Evolutionary conservation across 2,329 filamentous ascomycete genomes (phyloP).

Genomic region (Tolypocladium album): DNA sequence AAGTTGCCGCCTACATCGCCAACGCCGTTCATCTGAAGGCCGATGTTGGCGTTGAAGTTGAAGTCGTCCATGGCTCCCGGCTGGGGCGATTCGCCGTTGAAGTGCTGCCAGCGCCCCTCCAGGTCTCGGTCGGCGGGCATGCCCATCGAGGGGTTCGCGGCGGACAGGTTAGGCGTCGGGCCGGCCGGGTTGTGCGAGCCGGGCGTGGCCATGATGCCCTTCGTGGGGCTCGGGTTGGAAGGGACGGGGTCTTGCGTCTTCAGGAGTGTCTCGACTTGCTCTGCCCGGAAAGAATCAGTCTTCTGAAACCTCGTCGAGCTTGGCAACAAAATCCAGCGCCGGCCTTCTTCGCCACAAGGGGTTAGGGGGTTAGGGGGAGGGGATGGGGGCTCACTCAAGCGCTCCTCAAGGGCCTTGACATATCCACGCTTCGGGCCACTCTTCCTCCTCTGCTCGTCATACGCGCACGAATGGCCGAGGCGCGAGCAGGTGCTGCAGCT

Average conservation of each 20-base stretch:
- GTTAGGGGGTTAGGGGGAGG: not conserved
- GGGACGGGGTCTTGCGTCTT: slow-evolving; percentile 53
- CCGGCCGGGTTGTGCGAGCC: not conserved
- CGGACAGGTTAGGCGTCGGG: slow-evolving; percentile 14
- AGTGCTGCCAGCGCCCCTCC: slow-evolving; percentile 43
- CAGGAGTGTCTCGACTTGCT: slow-evolving; percentile 85
- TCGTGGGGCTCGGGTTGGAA: slow-evolving; percentile 15
- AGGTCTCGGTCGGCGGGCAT: slow-evolving; percentile 35
- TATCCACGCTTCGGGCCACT: slow-evolving; percentile 91
- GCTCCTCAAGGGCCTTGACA: slow-evolving; percentile 85
- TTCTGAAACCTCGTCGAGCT: not conserved
- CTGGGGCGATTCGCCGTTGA: slow-evolving; percentile 42
- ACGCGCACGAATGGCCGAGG: slow-evolving; percentile 78
- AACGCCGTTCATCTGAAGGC: slow-evolving; percentile 38
- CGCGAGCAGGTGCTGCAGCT: slow-evolving; percentile 82
- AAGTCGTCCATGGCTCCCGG: slow-evolving; percentile 42
- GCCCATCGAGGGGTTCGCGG: slow-evolving; percentile 35
- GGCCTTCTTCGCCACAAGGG: not conserved
- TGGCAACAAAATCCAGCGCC: not conserved
- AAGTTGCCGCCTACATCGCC: slow-evolving; percentile 46
- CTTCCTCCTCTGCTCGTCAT: slow-evolving; percentile 88
- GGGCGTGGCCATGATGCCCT: slow-evolving; percentile 18
- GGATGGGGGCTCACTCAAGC: slow-evolving; percentile 56
- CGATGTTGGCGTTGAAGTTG: slow-evolving; percentile 39
- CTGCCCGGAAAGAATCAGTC: slow-evolving; percentile 30